Conservation (phyloP, 768 basidiomycete genomes). For the Podaxis sp. region DNA sequence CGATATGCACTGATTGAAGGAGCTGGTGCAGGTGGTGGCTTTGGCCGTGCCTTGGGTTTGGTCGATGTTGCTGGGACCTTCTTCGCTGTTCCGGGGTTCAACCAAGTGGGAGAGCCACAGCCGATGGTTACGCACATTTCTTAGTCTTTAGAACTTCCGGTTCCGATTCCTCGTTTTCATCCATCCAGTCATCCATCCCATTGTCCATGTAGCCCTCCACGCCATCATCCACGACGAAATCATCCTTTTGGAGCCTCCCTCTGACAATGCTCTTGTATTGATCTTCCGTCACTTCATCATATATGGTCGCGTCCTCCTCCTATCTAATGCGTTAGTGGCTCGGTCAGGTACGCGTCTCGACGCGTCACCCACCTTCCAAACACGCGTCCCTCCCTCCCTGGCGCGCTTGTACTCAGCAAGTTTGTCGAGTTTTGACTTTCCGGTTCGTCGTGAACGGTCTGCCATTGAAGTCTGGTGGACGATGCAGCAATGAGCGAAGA, state of each 20-base stretch:
- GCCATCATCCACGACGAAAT: constrained; percentile 96
- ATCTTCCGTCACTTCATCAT: constrained; percentile 89
- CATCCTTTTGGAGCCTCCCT: constrained; percentile 79
- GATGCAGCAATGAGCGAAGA: neutral
- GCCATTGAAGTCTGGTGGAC: constrained; percentile 26
- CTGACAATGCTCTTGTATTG: constrained; percentile 86
- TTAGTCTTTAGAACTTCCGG: constrained; percentile 52
- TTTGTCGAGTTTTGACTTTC: constrained; percentile 41
- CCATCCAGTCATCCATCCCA: constrained; percentile 93
- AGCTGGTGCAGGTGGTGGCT: constrained; percentile 49
- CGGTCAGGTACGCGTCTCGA: constrained; percentile 5
- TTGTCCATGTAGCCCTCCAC: constrained; percentile 91
- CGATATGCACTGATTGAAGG: constrained; percentile 81
- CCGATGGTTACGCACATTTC: constrained; percentile 43
- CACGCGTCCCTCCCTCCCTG: constrained; percentile 57
- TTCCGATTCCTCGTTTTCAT: constrained; percentile 47
- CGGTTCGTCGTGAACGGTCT: constrained; percentile 42
- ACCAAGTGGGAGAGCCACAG: neutral
- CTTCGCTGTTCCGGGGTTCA: constrained; percentile 25
- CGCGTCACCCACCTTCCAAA: constrained; percentile 50
- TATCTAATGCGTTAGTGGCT: constrained; percentile 18
- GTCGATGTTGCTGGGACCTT: constrained; percentile 38
- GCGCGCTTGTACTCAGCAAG: constrained; percentile 61
- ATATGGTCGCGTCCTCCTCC: constrained; percentile 68
- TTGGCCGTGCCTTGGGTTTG: constrained; percentile 46